Evolutionary conservation across 306 rosid species (phyloP), one percentile per base, ranked within the genome.

Genomic region (Ammopiptanthus mongolicus): DNA sequence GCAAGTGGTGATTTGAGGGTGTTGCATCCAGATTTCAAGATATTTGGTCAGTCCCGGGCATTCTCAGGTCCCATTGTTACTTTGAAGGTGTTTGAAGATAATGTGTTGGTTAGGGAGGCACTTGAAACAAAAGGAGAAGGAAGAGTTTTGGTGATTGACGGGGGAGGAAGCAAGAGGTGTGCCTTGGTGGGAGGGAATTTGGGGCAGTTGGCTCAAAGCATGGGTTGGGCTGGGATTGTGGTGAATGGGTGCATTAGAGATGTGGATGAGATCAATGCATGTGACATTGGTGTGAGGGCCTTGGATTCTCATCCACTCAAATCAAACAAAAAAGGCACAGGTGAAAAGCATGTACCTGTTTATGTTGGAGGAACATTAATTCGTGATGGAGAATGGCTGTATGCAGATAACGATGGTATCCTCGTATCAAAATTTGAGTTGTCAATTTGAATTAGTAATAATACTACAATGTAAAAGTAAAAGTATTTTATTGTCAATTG

Each of bases 191-290:
- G 88, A 23, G 88, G 88, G 69, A 81, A 85, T 47, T 55, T 85
- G 79, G 86, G 15, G 21, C 88, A 69, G 28, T 11, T 78, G 47
- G 88, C 79, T 29, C 79, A 81, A 0, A 81, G 31, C 83, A 88
- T 15, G 59, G 96, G 92, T 13, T 93, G 98, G 98, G 66, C 84
- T 1, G 98, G 96, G 1, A 78, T 93, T 37, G 88, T 90, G n/a
- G 90, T 93, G 4, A 90, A 90, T 80, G 98, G 98, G 0, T 93
- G 98, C 81, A 41, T 93, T 57, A 88, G 98, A 83, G 98, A 93
- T 74, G 95, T 88, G 3, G 98, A 88, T 77, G 98, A 93, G 85
- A 90, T 90, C 69, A 89, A 84, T 61, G 86, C 66, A 3, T 93
- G 95, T 82, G 85, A 83, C 23, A 65, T 93, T 65, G 96, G 94